Evolutionary conservation across 768 basidiomycete genomes (phyloP).

Genomic region (Fomitopsis serialis): DNA sequence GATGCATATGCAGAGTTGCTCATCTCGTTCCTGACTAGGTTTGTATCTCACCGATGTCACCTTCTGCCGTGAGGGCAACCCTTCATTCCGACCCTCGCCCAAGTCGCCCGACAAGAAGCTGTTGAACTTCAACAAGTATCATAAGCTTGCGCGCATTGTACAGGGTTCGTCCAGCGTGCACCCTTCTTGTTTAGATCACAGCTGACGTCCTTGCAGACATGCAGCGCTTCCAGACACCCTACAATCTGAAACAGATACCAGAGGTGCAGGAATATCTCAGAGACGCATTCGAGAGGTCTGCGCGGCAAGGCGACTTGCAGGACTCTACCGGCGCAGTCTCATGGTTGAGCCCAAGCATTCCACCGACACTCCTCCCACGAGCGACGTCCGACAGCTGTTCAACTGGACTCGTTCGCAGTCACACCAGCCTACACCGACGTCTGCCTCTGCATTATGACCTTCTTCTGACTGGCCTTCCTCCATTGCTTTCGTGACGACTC

Average conservation of each 20-base stretch:
- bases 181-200: not conserved
- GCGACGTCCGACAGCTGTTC: slow-evolving; percentile 77
- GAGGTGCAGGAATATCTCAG: slow-evolving; percentile 83
- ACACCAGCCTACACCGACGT: slow-evolving; percentile 29
- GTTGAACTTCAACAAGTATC: slow-evolving; percentile 96
- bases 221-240: slow-evolving; percentile 87
- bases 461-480: slow-evolving; percentile 1
- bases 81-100: slow-evolving; percentile 77
- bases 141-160: slow-evolving; percentile 81
- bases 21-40: slow-evolving; percentile 36
- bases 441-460: slow-evolving; percentile 29
- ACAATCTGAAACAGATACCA: slow-evolving; percentile 81
- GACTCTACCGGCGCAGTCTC: slow-evolving; percentile 78
- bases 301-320: slow-evolving; percentile 75
- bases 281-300: slow-evolving; percentile 68
- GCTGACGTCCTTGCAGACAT: slow-evolving; percentile 51
- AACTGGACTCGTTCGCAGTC: slow-evolving; percentile 67
- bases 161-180: slow-evolving; percentile 47
- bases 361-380: slow-evolving; percentile 55
- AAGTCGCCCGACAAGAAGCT: slow-evolving; percentile 69
- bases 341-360: slow-evolving; percentile 81
- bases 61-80: slow-evolving; percentile 94
- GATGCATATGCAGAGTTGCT: too few relatives aligned
- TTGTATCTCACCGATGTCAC: slow-evolving; percentile 89
- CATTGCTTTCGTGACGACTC: not conserved